phyloP scores from a whole-genome alignment of 2,329 filamentous ascomycete species.

The Colletotrichum orchidophilum region DNA sequence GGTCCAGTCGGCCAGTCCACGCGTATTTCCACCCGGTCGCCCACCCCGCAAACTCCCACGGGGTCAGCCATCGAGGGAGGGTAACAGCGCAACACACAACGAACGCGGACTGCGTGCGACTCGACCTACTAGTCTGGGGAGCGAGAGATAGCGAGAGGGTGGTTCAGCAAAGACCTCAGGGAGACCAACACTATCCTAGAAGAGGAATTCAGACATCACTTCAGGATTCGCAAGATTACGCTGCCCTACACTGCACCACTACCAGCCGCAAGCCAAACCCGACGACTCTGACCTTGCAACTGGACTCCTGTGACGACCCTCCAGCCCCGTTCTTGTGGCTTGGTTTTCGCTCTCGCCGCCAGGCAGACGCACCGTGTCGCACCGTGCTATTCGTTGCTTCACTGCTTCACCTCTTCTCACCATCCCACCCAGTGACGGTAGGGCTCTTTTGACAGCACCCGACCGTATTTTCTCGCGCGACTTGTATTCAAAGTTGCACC shows the following conservation, averaged over 20 bases:
- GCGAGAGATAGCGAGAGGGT: neutral
- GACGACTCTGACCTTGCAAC: slow-evolving; percentile 16
- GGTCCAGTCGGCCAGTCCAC: neutral
- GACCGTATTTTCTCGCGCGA: neutral
- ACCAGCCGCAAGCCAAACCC: slow-evolving; percentile 19
- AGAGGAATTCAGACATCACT: neutral
- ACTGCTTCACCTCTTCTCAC: neutral
- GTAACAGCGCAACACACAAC: slow-evolving; percentile 15
- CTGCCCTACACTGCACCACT: slow-evolving; percentile 13
- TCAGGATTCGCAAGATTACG: neutral
- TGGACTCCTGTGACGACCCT: slow-evolving; percentile 18
- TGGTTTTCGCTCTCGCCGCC: slow-evolving; percentile 28
- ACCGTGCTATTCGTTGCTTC: slow-evolving; percentile 5
- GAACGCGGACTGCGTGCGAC: slow-evolving; percentile 24
- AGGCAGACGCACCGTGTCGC: slow-evolving; percentile 1
- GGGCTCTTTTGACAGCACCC: neutral
- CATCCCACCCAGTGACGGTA: neutral
- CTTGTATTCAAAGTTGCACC: neutral
- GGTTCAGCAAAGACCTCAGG: slow-evolving; percentile 5
- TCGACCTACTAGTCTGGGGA: neutral
- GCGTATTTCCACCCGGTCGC: neutral
- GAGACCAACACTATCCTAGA: slow-evolving; percentile 18
- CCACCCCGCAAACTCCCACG: slow-evolving; percentile 3
- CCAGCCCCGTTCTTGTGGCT: slow-evolving; percentile 34
- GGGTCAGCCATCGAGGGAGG: neutral